Percentiles rank a stretch among this genome's conserved stretches.
phyloP scores from a whole-genome alignment of 352 stramenopile genomes.

The Globisporangium solare region DNA sequence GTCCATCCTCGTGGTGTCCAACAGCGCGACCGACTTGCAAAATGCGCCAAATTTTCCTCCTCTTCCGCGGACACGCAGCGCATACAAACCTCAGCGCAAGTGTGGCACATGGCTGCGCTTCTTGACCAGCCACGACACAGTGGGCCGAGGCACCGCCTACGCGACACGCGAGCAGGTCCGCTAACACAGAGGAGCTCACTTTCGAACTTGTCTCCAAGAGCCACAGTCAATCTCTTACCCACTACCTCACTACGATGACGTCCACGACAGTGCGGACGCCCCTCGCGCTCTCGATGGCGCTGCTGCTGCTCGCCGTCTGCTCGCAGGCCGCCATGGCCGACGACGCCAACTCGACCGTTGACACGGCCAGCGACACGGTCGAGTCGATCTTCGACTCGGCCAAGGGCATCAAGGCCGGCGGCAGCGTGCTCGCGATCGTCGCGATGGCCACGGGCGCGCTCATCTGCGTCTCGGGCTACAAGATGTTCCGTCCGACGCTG shows the following conservation, averaged over 20 bases:
- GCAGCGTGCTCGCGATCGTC: slow-evolving; percentile 30
- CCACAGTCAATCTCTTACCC: too few relatives aligned
- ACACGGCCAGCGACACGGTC: slow-evolving; percentile 21
- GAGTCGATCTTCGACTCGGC: slow-evolving; percentile 38
- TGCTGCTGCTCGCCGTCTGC: slow-evolving; percentile 13
- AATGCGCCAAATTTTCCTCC: too few relatives aligned
- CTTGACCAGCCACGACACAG: too few relatives aligned
- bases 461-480: slow-evolving; percentile 53
- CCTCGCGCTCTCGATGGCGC: neutral
- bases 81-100: too few relatives aligned
- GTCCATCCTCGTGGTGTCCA: too few relatives aligned
- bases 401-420: slow-evolving; percentile 31
- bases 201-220: neutral
- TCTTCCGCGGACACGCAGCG: too few relatives aligned
- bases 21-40: too few relatives aligned
- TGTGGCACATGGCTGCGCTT: too few relatives aligned
- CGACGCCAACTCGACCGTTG: slow-evolving; percentile 6
- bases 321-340: slow-evolving; percentile 10
- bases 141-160: too few relatives aligned
- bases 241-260: neutral
- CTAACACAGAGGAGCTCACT: neutral
- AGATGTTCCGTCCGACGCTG: slow-evolving; percentile 49
- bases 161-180: too few relatives aligned
- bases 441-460: slow-evolving; percentile 36
- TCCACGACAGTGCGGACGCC: neutral